These are phyloP conservation scores for Drechslerella dactyloides DNA, from an alignment of 2,329 filamentous ascomycete genomes.

Conservation along the genomic window DNA sequence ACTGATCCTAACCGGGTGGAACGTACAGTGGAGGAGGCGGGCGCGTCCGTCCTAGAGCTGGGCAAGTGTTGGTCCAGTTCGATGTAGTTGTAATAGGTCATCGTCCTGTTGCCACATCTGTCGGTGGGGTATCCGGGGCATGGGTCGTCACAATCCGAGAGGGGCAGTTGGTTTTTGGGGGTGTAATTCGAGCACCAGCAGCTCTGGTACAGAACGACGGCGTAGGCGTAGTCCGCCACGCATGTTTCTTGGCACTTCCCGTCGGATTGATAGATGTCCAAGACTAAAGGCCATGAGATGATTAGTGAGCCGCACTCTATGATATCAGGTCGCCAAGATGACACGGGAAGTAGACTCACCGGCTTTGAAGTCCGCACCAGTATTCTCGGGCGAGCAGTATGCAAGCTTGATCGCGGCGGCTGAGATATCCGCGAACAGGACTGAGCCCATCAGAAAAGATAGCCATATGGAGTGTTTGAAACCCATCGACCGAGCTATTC, in stretches of 20 bases:
- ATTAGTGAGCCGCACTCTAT: constrained; percentile 2
- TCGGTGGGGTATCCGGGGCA: constrained; percentile 75
- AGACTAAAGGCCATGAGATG: constrained; percentile 2
- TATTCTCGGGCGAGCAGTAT: constrained; percentile 40
- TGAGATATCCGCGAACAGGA: constrained; percentile 20
- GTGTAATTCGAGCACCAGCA: constrained; percentile 79
- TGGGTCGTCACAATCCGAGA: constrained; percentile 63
- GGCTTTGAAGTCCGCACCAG: constrained; percentile 25
- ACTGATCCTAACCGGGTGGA: constrained; percentile 40
- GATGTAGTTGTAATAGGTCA: constrained; percentile 70
- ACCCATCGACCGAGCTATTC: constrained; percentile 39
- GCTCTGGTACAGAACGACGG: constrained; percentile 68
- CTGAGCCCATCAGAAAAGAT: constrained; percentile 28
- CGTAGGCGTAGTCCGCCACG: constrained; percentile 67
- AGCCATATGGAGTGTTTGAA: constrained; percentile 32
- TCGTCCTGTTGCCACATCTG: constrained; percentile 66
- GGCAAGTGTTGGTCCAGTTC: constrained; percentile 43
- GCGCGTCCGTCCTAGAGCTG: constrained; percentile 42
- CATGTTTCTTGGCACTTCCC: constrained; percentile 72
- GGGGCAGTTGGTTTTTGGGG: constrained; percentile 60
- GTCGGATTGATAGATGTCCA: constrained; percentile 66
- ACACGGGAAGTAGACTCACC: constrained; percentile 17
- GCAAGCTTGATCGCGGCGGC: constrained; percentile 22
- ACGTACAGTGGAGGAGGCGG: constrained; percentile 49
- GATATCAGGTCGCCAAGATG: not conserved